phyloP scores from a whole-genome alignment of 2,329 filamentous ascomycete species.

The Conoideocrella luteorostrata region DNA sequence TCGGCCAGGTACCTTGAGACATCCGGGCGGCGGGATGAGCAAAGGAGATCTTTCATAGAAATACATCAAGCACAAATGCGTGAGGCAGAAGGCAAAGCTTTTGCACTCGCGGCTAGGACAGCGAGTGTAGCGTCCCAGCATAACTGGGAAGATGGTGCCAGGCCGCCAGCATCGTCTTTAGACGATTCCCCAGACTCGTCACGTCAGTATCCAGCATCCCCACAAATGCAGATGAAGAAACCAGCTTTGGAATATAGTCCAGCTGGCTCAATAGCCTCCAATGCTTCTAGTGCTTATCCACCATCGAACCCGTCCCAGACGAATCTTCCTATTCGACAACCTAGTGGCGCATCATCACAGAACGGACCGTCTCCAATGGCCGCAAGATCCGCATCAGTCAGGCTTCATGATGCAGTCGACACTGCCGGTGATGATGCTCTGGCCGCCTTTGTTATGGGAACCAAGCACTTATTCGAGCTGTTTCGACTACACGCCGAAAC shows the following conservation, averaged over 20 bases:
- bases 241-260: slow-evolving; percentile 34
- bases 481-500: slow-evolving; percentile 75
- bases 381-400: slow-evolving; percentile 28
- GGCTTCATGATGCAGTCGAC: slow-evolving; percentile 33
- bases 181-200: slow-evolving; percentile 20
- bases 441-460: slow-evolving; percentile 61
- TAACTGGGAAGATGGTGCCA: slow-evolving; percentile 24
- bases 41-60: slow-evolving; percentile 52
- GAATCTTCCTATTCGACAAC: slow-evolving; percentile 15
- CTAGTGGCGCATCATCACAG: slow-evolving; percentile 19
- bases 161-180: slow-evolving; percentile 11
- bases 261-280: slow-evolving; percentile 28
- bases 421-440: slow-evolving; percentile 60
- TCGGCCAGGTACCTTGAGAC: slow-evolving; percentile 38
- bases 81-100: slow-evolving; percentile 51
- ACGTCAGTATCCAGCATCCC: slow-evolving; percentile 20
- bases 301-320: slow-evolving; percentile 13
- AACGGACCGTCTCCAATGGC: slow-evolving; percentile 21
- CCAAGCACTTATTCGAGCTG: slow-evolving; percentile 66
- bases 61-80: slow-evolving; percentile 55
- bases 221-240: slow-evolving; percentile 19
- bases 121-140: slow-evolving; percentile 27
- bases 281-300: slow-evolving; percentile 22
- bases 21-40: slow-evolving; percentile 40
- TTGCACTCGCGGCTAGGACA: slow-evolving; percentile 41